Conservation (phyloP, 2,329 filamentous ascomycete species). For the Apiospora hydei region DNA sequence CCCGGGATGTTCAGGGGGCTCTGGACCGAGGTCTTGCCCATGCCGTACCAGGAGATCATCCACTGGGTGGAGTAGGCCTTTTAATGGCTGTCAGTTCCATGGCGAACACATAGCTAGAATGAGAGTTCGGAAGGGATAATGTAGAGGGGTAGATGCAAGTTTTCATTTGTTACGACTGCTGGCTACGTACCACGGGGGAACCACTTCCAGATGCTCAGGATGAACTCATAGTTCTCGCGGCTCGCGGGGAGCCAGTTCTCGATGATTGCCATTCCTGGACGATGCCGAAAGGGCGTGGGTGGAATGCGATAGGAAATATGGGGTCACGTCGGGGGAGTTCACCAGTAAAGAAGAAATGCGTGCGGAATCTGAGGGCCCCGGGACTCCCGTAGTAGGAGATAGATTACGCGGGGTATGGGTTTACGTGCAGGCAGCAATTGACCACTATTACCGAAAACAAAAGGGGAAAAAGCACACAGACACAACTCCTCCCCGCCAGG, state of each 20-base stretch:
- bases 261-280: slow-evolving; percentile 53
- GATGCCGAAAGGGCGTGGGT: not conserved
- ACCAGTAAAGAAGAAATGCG: not conserved
- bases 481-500: not conserved
- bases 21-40: slow-evolving; percentile 86
- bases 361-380: too few relatives aligned
- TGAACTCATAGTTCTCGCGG: slow-evolving; percentile 61
- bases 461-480: not conserved
- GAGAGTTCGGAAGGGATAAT: too few relatives aligned
- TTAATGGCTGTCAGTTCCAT: too few relatives aligned
- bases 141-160: too few relatives aligned
- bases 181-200: slow-evolving; percentile 18
- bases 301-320: slow-evolving; percentile 1
- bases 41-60: slow-evolving; percentile 81
- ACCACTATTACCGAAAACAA: not conserved
- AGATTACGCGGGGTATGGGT: not conserved
- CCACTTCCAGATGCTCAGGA: slow-evolving; percentile 16
- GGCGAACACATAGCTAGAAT: too few relatives aligned
- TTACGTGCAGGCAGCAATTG: not conserved
- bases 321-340: not conserved
- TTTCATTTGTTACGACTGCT: too few relatives aligned
- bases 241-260: slow-evolving; percentile 65
- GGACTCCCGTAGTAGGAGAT: not conserved
- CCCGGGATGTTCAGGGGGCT: slow-evolving; percentile 87
- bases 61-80: slow-evolving; percentile 80